These are phyloP conservation scores for Aaosphaeria arxii DNA, from an alignment of 2,329 filamentous ascomycete genomes.

Conservation along the genomic window DNA sequence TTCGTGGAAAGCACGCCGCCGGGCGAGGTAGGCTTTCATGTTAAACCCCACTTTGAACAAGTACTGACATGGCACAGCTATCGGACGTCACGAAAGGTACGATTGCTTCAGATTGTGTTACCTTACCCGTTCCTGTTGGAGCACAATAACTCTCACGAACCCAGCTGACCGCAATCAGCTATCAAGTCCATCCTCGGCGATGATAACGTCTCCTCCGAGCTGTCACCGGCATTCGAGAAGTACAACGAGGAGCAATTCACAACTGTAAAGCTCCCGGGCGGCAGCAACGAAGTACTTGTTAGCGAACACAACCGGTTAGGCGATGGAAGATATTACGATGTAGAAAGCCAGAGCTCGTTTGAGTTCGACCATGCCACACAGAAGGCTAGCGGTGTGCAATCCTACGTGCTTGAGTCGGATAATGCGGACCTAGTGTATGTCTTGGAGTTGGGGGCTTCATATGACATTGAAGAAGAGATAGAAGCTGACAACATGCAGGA, in stretches of 20 bases:
- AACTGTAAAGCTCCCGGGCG: slow-evolving; percentile 84
- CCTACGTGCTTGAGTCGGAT: slow-evolving; percentile 71
- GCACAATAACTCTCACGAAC: not conserved
- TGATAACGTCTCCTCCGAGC: slow-evolving; percentile 65
- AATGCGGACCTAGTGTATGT: slow-evolving; percentile 78
- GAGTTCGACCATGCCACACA: slow-evolving; percentile 81
- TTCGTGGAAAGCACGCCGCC: slow-evolving; percentile 94
- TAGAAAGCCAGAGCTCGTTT: slow-evolving; percentile 84
- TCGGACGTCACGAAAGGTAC: slow-evolving; percentile 84
- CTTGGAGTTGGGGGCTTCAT: not conserved
- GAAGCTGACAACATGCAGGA: slow-evolving; percentile 48
- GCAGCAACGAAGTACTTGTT: slow-evolving; percentile 75
- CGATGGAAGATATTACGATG: slow-evolving; percentile 82
- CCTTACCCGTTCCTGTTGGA: not conserved
- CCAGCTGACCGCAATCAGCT: slow-evolving; percentile 55
- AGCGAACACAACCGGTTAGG: slow-evolving; percentile 83
- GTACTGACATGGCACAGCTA: slow-evolving; percentile 56
- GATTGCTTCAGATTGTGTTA: slow-evolving; percentile 1
- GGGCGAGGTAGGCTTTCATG: slow-evolving; percentile 72
- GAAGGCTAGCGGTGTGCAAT: slow-evolving; percentile 80
- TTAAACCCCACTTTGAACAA: slow-evolving; percentile 7
- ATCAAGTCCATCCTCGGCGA: slow-evolving; percentile 82
- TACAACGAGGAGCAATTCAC: slow-evolving; percentile 96
- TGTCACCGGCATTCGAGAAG: slow-evolving; percentile 81
- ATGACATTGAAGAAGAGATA: not conserved